These are phyloP conservation scores for Aspergillus sp. DNA, from an alignment of 2,329 filamentous ascomycete genomes.

Conservation along the genomic window DNA sequence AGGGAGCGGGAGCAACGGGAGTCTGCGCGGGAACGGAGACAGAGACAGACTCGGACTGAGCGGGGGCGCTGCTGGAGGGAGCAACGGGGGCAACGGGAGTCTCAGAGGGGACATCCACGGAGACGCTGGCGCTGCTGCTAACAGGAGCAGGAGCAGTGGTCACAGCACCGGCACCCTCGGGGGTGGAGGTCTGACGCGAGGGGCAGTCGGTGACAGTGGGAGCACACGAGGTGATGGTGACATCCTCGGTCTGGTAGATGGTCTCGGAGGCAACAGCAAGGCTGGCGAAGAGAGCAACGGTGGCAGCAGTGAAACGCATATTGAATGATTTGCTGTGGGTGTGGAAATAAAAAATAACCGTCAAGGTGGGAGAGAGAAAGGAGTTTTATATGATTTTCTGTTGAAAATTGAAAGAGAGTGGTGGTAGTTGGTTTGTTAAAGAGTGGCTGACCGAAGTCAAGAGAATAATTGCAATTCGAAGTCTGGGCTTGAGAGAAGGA, in stretches of 20 bases:
- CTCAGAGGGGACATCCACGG: slow-evolving; percentile 5
- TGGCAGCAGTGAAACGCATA: slow-evolving; percentile 41
- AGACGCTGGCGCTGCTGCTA: slow-evolving; percentile 2
- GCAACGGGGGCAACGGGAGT: slow-evolving; percentile 5
- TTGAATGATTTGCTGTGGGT: slow-evolving; percentile 24
- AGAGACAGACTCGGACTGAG: background rate
- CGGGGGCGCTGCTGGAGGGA: slow-evolving; percentile 8
- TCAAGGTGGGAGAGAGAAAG: slow-evolving; percentile 21
- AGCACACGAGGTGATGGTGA: slow-evolving; percentile 60
- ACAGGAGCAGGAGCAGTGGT: slow-evolving; percentile 5
- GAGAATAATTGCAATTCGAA: slow-evolving; percentile 13
- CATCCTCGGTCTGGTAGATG: slow-evolving; percentile 55
- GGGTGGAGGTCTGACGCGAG: slow-evolving; percentile 19
- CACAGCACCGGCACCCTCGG: slow-evolving; percentile 16
- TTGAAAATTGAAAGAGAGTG: slow-evolving; percentile 23
- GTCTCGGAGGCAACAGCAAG: slow-evolving; percentile 38
- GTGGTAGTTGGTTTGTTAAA: slow-evolving; percentile 32
- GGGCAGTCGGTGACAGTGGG: slow-evolving; percentile 59
- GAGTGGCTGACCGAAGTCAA: slow-evolving; percentile 43
- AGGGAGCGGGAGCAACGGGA: slow-evolving; percentile 6
- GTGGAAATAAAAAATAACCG: slow-evolving; percentile 21
- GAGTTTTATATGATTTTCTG: slow-evolving; percentile 3
- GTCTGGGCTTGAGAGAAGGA: slow-evolving; percentile 22
- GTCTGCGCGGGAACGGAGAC: slow-evolving; percentile 9
- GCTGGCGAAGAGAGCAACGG: slow-evolving; percentile 38